Base-by-base conservation (phyloP, 2,329 filamentous ascomycete species). In the Paradendryphiella salina region DNA sequence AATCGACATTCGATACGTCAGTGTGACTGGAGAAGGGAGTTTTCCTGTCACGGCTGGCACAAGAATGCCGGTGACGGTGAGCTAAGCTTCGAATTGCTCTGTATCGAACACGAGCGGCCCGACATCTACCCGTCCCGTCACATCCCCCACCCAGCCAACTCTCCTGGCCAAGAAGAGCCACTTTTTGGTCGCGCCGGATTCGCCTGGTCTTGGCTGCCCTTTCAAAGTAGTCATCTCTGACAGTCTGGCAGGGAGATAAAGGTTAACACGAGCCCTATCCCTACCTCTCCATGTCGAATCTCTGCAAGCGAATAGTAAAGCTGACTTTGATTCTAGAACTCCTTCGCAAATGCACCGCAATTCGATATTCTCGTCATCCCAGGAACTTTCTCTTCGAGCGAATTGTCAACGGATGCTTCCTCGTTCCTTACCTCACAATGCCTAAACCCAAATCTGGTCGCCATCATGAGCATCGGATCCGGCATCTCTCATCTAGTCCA, bases 1-100 rank as follows among this genome's bases (percentile, higher is more conserved):
- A 43, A 51, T 73, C 28, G 69, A 73, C 50, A 67, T 73, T 54
- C 67, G 67, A 45, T 73, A 71, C 57, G 63, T 73, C 58, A 71
- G 60, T 53, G 63, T 68, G 64, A 71, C 59, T 46, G 69, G 71
- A 59, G 66, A 69, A 50, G 69, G 69, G 35, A 67, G 67, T 34
- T 72, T 71, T 56, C 55, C 66, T 47, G 57, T 71, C 59, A 71
- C 70, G 43, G 67, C 66, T 58, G 66, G 66, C 50, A 60, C 64
- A 45, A 65, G 69, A 41, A 70, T 73, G 59, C 67, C 68, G 57
- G 66, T 71, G 52, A 72, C 71, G 67, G 71, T 73, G 65, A 72
- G 67, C 64, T 66, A 59, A 59, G 52, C 52, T 44, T 62, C 59
- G 59, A 59, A 56, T 67, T 63, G 61, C 59, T 62, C 52, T 52